Conservation (phyloP, 805 yeast genomes). For the Scheffersomyces lignosus region DNA sequence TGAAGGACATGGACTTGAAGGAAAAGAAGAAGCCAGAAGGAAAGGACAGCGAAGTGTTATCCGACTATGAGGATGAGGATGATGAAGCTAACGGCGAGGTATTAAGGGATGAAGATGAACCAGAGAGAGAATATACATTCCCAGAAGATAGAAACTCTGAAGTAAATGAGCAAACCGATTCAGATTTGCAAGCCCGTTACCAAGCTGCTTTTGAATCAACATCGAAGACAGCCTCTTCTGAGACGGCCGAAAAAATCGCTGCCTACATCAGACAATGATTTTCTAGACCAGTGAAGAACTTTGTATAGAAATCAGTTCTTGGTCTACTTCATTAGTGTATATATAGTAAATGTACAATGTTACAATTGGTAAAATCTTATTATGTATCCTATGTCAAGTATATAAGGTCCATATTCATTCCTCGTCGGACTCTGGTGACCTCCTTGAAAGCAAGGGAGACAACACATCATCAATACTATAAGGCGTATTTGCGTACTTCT, state of each 20-base stretch:
- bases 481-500: conserved; percentile 27
- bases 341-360: no score
- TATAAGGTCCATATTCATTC: no score
- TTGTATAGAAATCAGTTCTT: no score
- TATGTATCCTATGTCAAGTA: no score
- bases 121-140: conserved; percentile 66
- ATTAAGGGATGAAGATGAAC: conserved; percentile 46
- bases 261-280: conserved; percentile 51
- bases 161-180: conserved; percentile 47
- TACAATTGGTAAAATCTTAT: no score
- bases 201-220: conserved; percentile 68
- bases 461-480: conserved; percentile 30
- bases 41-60: conserved; percentile 48
- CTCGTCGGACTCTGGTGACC: no score
- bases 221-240: conserved; percentile 59
- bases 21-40: conserved; percentile 25
- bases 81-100: conserved; percentile 48
- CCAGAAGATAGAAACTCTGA: conserved; percentile 68
- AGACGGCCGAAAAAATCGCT: conserved; percentile 73
- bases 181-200: conserved; percentile 64
- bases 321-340: no score
- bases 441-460: background rate
- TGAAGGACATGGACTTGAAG: conserved; percentile 82
- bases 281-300: background rate
- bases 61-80: conserved; percentile 53